Conservation (phyloP, 1,139 yeast genomes). For the Protomyces inundatus region DNA sequence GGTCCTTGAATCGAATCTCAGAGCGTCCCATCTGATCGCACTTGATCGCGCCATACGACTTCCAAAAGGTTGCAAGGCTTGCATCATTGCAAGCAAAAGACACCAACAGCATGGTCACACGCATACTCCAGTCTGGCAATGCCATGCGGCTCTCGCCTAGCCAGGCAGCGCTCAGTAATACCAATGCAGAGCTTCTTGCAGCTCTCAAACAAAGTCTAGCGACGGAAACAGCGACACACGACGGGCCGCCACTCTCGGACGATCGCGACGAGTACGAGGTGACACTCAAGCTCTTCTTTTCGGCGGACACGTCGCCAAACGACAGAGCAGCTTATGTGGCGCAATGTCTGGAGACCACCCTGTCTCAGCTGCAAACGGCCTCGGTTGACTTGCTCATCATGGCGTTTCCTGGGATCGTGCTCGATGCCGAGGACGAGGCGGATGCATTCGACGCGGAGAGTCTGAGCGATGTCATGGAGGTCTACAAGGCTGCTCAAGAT, state of each 20-base stretch:
- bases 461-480: not conserved
- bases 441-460: constrained; percentile 3
- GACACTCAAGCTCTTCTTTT: constrained; percentile 17
- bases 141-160: not conserved
- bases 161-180: constrained; percentile 1
- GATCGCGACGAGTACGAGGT: constrained; percentile 21
- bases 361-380: not conserved
- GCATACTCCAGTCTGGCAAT: not conserved
- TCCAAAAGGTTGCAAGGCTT: no score
- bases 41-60: no score
- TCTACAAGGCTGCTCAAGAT: constrained; percentile 4
- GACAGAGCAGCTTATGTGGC: not conserved
- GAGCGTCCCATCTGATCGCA: no score
- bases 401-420: constrained; percentile 24
- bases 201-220: constrained; percentile 11
- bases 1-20: no score
- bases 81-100: no score
- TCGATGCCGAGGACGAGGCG: constrained; percentile 26
- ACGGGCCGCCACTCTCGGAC: not conserved
- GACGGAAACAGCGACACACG: not conserved
- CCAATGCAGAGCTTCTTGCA: constrained; percentile 7
- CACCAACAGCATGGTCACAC: not conserved
- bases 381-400: constrained; percentile 12
- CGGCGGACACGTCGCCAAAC: not conserved
- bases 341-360: not conserved